Evolutionary conservation across 257 asterid genomes (phyloP), one percentile per base, ranked within the genome.

Genomic region (Voacanga thouarsii): DNA sequence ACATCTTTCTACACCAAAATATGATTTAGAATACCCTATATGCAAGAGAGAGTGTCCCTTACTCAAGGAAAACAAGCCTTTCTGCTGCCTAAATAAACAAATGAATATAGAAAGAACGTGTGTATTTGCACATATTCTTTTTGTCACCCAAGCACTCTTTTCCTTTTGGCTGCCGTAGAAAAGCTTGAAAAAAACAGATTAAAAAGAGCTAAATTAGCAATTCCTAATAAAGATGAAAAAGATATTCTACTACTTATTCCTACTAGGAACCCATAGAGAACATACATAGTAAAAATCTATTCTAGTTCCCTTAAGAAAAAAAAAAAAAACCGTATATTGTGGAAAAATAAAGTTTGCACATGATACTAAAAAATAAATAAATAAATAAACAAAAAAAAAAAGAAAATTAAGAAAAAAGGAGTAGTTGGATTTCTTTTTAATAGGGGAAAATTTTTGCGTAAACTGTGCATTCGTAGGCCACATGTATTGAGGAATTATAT

Each of bases 251-350:
- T 24, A n/a, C 59, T 53, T 64, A 30, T 64, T 64, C 69, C 70
- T 64, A 64, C 43, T 64, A 64, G 44, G 44, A 64, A 64, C 15
- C 70, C 70, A 64, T 28, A 64, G 39, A 30, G 70, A 64, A 64
- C 15, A 26, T 24, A 26, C 2, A 64, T 15, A 65, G 71, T 65
- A 18, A 65, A 33, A 21, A 2, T 14, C 7, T 12, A 12, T 2
- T 9, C 37, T 33, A 2, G 37, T 33, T 33, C 37, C 2, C 37
- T 33, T 33, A n/a, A n/a, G n/a, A n/a, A n/a, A n/a, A n/a, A n/a
- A n/a, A n/a, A n/a, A n/a, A n/a, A n/a, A n/a, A n/a, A n/a, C n/a
- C n/a, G n/a, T n/a, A n/a, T n/a, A n/a, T n/a, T n/a, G 37, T 33
- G 2, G 37, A 33, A 1, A 33, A 33, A 33, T 33, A 33, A 33